Base-by-base conservation (phyloP, 2,329 filamentous ascomycete genomes). In the Trichoderma hamatum region DNA sequence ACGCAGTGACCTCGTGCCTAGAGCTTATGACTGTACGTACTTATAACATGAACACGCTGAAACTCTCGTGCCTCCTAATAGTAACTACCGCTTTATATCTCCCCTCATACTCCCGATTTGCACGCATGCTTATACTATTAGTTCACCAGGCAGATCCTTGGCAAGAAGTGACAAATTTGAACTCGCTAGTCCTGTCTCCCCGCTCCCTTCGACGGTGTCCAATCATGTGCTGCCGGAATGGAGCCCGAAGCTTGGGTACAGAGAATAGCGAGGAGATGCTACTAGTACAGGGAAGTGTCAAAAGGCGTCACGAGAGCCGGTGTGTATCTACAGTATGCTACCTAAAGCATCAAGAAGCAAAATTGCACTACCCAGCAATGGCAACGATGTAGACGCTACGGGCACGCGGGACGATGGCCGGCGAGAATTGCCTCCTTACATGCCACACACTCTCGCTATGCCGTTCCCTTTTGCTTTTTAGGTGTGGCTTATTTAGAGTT, bases 131-230 rank as follows among this genome's bases (percentile, higher is more conserved):
- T 46, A 26, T 30, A 14, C 19, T 19, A 43, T 6, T 39, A 60
- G 30, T 30, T 13, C 11, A 26, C 46, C 46, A 62, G 55, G 58
- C 34, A n/a, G 16, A 55, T 32, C 43, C 49, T 21, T 51, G 39
- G 34, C 39, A 21, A 21, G 21, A 26, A 11, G 55, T 69, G 61
- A 69, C 61, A 60, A 54, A 69, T 60, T 63, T 43, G 39, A 14
- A n/a, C 55, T 36, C 24, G 16, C 55, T 16, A 21, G 16, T 49
- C 39, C n/a, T 19, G 39, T 19, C 36, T 55, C 46, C 46, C 46
- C 65, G 43, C 56, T 34, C 67, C 43, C 54, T 11, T 46, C 6
- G 28, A 60, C 61, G 68, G 68, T 65, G 61, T 66, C 67, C 67
- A 69, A 69, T 69, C 51, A 43, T 26, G 34, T 19, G 39, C 21